Conservation (phyloP, 345 rosid genomes). For the Sonneratia caseolaris region DNA sequence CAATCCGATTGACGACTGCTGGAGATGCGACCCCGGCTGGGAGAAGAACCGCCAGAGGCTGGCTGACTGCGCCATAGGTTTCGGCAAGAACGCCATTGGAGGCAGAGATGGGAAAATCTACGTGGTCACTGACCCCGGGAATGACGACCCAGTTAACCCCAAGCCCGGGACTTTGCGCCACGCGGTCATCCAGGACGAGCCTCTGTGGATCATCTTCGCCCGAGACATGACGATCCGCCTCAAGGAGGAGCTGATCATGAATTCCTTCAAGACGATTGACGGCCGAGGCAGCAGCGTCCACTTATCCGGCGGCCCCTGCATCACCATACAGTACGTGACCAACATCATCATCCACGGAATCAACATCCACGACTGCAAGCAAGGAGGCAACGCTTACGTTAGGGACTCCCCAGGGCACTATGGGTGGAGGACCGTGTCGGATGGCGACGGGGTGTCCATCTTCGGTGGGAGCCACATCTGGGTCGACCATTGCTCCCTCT, state of each 20-base stretch:
- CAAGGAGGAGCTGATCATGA: constrained; percentile 69
- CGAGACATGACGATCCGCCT: constrained; percentile 61
- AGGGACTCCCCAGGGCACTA: constrained; percentile 53
- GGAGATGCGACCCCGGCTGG: constrained; percentile 68
- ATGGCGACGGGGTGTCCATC: constrained; percentile 70
- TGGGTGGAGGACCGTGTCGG: constrained; percentile 55
- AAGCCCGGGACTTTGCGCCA: constrained; percentile 58
- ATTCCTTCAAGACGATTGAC: constrained; percentile 64
- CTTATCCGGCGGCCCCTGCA: constrained; percentile 66
- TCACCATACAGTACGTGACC: constrained; percentile 58
- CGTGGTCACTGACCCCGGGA: constrained; percentile 41
- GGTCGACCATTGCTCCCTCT: constrained; percentile 65
- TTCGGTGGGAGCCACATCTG: constrained; percentile 64
- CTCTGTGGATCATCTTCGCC: constrained; percentile 58
- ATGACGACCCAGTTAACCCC: constrained; percentile 50
- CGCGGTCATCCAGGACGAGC: constrained; percentile 56
- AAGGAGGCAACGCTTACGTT: constrained; percentile 60
- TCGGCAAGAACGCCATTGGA: constrained; percentile 65
- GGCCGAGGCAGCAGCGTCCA: constrained; percentile 66
- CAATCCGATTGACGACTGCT: constrained; percentile 72
- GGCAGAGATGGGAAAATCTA: constrained; percentile 60
- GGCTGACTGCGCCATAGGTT: constrained; percentile 67
- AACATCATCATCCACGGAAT: constrained; percentile 63
- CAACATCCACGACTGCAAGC: constrained; percentile 62
- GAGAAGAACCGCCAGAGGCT: constrained; percentile 49